These are phyloP conservation scores for Symbiodinium pilosum DNA, from an alignment of 73 alveolate species.

Conservation along the genomic window DNA sequence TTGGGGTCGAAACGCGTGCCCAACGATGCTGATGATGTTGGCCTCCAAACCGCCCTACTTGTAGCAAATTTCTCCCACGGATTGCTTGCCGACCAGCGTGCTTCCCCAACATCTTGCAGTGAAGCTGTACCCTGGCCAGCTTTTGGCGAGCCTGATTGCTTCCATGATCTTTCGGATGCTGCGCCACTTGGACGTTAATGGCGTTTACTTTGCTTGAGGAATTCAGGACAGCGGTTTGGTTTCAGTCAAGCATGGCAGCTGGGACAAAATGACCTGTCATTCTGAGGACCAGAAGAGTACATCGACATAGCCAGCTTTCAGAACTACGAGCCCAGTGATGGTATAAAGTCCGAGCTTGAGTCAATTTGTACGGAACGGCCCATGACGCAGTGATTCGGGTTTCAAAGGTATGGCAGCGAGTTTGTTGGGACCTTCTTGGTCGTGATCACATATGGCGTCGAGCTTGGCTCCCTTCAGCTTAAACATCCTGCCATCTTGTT, in stretches of 20 bases:
- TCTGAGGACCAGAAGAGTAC: constrained; percentile 68
- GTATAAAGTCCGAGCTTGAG: background rate
- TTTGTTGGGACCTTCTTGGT: background rate
- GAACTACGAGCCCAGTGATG: constrained; percentile 48
- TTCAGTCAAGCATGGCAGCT: too few species aligned
- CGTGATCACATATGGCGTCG: background rate
- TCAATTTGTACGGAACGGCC: too few species aligned
- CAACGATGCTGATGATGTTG: too few species aligned
- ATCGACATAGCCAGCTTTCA: constrained; percentile 7
- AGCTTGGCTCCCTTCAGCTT: background rate
- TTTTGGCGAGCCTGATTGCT: constrained; percentile 31
- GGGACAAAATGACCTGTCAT: too few species aligned
- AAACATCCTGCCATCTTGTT: too few species aligned
- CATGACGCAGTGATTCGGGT: background rate
- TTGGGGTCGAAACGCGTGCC: too few species aligned
- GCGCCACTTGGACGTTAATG: constrained; percentile 16
- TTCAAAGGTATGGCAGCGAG: background rate
- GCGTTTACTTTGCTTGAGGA: too few species aligned
- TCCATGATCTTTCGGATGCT: constrained; percentile 37
- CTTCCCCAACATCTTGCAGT: too few species aligned
- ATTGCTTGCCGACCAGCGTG: too few species aligned
- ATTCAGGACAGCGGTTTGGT: too few species aligned
- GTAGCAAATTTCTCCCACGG: too few species aligned
- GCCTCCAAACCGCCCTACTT: too few species aligned
- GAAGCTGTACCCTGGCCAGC: constrained; percentile 38